A percentile compares a stretch with the other conserved stretches of the same genome.
phyloP scores from a whole-genome alignment of 495 filamentous ascomycete genomes.

The Chaetomium fimeti region DNA sequence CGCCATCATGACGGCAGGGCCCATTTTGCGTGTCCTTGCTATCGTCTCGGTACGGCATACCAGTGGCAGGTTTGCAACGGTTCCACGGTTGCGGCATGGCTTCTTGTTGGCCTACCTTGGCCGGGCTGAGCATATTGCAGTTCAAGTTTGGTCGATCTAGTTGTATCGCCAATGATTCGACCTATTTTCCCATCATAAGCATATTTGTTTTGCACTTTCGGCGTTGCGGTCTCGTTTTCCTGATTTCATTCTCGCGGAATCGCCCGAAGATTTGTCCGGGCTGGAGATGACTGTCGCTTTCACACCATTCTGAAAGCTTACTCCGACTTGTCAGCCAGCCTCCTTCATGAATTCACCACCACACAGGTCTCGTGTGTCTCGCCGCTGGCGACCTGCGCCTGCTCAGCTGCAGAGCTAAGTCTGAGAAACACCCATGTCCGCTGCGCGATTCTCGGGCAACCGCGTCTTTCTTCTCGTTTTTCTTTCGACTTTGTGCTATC shows the following conservation, averaged over 20 bases:
- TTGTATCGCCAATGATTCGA: conserved; percentile 3
- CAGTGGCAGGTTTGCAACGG: conserved; percentile 5
- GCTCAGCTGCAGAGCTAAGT: not conserved
- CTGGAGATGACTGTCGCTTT: conserved; percentile 11
- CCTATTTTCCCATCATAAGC: not conserved
- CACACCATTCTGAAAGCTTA: not conserved
- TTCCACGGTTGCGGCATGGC: not conserved
- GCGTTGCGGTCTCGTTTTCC: not conserved
- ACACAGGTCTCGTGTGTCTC: not conserved
- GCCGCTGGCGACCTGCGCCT: conserved; percentile 4
- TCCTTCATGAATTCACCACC: not conserved
- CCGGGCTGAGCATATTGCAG: not conserved
- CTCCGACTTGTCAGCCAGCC: not conserved
- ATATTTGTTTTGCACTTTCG: not conserved
- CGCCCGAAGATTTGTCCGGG: not conserved
- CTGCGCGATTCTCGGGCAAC: not conserved
- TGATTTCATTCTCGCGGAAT: not conserved
- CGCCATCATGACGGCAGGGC: conserved; percentile 5
- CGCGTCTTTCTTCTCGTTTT: not conserved
- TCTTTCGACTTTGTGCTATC: conserved; percentile 7
- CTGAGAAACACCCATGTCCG: conserved; percentile 6
- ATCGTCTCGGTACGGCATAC: not conserved
- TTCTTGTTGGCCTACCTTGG: conserved; percentile 8
- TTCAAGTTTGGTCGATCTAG: not conserved
- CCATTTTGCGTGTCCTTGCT: not conserved